phyloP scores from a whole-genome alignment of 2,329 filamentous ascomycete species.

The Westerdykella sp. region DNA sequence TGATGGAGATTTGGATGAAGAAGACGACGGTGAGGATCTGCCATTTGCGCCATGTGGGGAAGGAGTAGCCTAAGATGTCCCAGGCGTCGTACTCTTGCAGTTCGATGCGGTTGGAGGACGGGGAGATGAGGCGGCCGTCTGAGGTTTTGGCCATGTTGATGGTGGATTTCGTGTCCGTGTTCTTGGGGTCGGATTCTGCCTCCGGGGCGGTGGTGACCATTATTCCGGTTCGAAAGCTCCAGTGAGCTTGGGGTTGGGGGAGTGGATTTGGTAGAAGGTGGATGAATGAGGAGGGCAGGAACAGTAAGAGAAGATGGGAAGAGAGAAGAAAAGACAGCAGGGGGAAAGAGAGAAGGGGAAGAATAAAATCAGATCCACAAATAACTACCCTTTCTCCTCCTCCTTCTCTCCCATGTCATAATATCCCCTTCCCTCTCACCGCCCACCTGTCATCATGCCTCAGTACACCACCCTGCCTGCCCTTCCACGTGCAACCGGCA shows the following conservation, averaged over 20 bases:
- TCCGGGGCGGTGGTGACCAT: conserved; percentile 15
- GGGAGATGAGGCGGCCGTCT: too few relatives aligned
- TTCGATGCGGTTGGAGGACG: conserved; percentile 6
- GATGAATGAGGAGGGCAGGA: too few relatives aligned
- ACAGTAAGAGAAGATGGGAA: too few relatives aligned
- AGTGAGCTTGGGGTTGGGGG: not conserved
- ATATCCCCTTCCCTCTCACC: too few relatives aligned
- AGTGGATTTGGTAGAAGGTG: not conserved
- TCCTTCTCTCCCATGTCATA: too few relatives aligned
- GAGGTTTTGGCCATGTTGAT: conserved; percentile 20
- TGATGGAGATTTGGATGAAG: conserved; percentile 49
- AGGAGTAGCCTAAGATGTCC: conserved; percentile 42
- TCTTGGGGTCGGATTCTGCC: conserved; percentile 16
- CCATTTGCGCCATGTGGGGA: conserved; percentile 45
- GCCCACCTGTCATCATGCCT: too few relatives aligned
- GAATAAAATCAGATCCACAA: too few relatives aligned
- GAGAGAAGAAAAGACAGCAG: too few relatives aligned
- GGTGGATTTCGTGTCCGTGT: conserved; percentile 17
- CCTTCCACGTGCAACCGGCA: too few relatives aligned
- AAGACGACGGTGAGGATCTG: conserved; percentile 47
- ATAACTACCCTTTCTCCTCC: too few relatives aligned
- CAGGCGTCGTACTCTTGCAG: conserved; percentile 39
- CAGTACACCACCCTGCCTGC: too few relatives aligned
- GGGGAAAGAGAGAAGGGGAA: too few relatives aligned
- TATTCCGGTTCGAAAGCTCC: not conserved